Evolutionary conservation across 176 grass and related monocot genomes (phyloP), one percentile per base, ranked within the genome.

Genomic region (Carex cristatella): DNA sequence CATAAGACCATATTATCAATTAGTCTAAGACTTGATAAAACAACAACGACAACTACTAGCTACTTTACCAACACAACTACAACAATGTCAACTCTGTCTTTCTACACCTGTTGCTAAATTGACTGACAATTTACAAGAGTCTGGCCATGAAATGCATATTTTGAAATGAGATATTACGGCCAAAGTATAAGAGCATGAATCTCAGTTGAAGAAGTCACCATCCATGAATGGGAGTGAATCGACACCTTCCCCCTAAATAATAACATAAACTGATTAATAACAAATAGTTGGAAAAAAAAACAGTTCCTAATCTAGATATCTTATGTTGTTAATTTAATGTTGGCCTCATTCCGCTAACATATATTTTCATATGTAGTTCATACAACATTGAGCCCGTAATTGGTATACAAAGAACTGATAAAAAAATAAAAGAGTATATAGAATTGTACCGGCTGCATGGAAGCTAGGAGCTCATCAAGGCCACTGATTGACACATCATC

Each of bases 381-480:
- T 69, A 57, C 3, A 60, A 1, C 19, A 56, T 77, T 54, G 23
- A 75, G 1, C 46, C 46, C 5, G 19, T 49, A 14, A 54, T 53
- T 54, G 46, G 23, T 28, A 82, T 46, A 82, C 10, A 66, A 66
- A 32, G 31, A 82, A 62, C 18, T 60, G 35, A 19, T 38, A 63
- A 83, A 16, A 68, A 55, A 83, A 51, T 51, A 27, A 5, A 49
- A 66, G 6, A 7, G 44, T 4, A 81, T 32, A 68, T 48, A 53
- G 28, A 15, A 83, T 65, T 49, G 11, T 83, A 83, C 81, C 11
- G 81, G 40, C 2, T 65, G 63, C 60, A 83, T 5, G 40, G 81
- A 46, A 67, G 59, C 19, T 19, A 83, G 16, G 64, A 83, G 63
- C 14, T 83, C 81, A 53, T 83, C 81, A 56, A 83, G 10, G 19